Evolutionary conservation across 2,329 filamentous ascomycete genomes (phyloP), one percentile per base, ranked within the genome.

Genomic region (Scortechinia acanthostroma): DNA sequence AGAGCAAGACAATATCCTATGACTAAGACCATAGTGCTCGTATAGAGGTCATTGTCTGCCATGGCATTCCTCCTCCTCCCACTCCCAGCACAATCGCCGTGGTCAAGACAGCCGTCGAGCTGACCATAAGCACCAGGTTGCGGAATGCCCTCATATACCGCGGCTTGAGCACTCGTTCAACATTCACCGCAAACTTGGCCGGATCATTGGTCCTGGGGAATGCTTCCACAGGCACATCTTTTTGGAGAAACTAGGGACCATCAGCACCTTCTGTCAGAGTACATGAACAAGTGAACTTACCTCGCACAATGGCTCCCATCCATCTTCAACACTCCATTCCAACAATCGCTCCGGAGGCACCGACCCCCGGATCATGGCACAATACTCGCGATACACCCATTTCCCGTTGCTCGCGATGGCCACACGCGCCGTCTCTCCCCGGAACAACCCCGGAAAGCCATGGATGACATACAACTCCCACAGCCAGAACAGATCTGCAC

Each of bases 241-340:
- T 48, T 1, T 40, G 42, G 3, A 48, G 17, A 21, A 48, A 48
- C 20, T 30, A 30, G 10, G 10, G 10, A n/a, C 25, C 25, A 30
- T 30, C 25, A 30, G 25, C 25, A 30, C 25, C n/a, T 10, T 10
- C n/a, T 30, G 10, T 10, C 10, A 30, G 25, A 30, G 25, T n/a
- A 30, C 25, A 30, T 30, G n/a, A n/a, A 30, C n/a, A 10, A 10
- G 10, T 30, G 25, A 30, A 10, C 25, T 10, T 30, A 30, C 25
- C 49, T 56, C 21, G 46, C 55, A 56, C 21, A 61, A 42, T 21
- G 53, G 53, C 40, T 45, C 56, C 56, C 56, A 60, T 2, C 55
- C 57, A 49, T 58, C 54, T 43, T 55, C 52, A 4, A 57, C 56
- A 4, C 43, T 45, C 56, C 53, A 59, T 28, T 55, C 51, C n/a